Percentiles rank a stretch among this genome's conserved stretches.
phyloP scores from a whole-genome alignment of 2,329 filamentous ascomycete species.

The Ascochyta rabiei region DNA sequence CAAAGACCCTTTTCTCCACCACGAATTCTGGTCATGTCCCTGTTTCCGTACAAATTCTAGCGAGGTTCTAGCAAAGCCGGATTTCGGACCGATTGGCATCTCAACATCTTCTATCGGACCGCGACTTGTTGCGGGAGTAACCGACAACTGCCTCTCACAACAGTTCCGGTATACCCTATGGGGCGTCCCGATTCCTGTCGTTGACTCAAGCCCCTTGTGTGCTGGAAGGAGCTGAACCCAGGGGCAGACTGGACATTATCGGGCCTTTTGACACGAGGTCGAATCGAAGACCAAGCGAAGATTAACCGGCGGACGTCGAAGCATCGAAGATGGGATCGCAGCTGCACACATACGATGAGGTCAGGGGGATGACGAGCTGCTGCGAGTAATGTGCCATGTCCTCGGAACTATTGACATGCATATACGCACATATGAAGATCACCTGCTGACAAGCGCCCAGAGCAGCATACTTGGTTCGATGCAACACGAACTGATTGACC shows the following conservation, averaged over 20 bases:
- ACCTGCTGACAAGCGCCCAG: constrained; percentile 3
- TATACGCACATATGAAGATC: not conserved
- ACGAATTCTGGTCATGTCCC: not conserved
- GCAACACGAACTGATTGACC: not conserved
- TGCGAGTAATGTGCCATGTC: constrained; percentile 7
- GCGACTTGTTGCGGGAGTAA: constrained; percentile 9
- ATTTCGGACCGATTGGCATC: constrained; percentile 11
- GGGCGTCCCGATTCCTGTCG: not conserved
- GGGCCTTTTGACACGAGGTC: constrained; percentile 3
- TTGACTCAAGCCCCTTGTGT: not conserved
- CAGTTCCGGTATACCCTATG: not conserved
- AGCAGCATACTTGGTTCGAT: not conserved
- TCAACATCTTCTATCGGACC: constrained; percentile 13
- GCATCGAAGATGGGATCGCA: not conserved
- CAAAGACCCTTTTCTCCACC: constrained; percentile 5
- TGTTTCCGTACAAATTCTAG: constrained; percentile 11
- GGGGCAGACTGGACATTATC: not conserved
- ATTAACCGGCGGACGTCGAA: constrained; percentile 2
- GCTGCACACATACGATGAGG: not conserved
- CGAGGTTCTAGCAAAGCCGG: constrained; percentile 10
- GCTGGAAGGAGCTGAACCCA: constrained; percentile 4
- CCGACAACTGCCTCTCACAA: constrained; percentile 1
- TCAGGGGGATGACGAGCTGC: not conserved
- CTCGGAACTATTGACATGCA: not conserved
- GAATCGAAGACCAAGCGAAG: constrained; percentile 6